Evolutionary conservation across 768 basidiomycete species (phyloP), one percentile per base, ranked within the genome.

Genomic region (Kwoniella bestiolae): DNA sequence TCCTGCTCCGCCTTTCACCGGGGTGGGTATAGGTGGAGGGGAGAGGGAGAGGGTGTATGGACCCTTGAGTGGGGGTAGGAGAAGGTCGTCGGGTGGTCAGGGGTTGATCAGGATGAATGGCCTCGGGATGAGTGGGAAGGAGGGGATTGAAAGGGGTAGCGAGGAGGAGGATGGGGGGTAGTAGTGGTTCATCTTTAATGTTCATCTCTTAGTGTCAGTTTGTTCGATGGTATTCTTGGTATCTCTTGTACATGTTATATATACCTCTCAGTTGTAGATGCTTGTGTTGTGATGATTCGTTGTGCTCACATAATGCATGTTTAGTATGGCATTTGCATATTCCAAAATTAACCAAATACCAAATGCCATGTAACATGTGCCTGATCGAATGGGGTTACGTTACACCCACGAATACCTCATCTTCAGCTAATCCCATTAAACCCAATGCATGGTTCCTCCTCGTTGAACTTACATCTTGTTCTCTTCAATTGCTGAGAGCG

Each of bases 101-200:
- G 29, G 35, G n/a, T 29, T 56, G 34, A 45, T 46, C 4, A 52
- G 62, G 25, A 56, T 56, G 55, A 44, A 41, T 28, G 29, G 55
- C 26, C 18, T 50, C 11, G 49, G 38, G 60, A 29, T 61, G 50
- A 34, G 31, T 44, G 49, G 51, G 29, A 23, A 25, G 55, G 46
- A 29, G 23, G 46, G 52, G 16, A 50, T 31, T 18, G 52, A 45
- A 23, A 61, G 49, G n/a, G 61, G 53, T 21, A 49, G 41, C 23
- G 62, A 63, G 11, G 62, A 63, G 16, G 62, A 63, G 21, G 62
- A 63, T 63, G 62, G 62, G 21, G 62, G 62, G 18, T 61, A 41
- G 21, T 55, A 14, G 52, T 32, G n/a, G n/a, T n/a, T n/a, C n/a
- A n/a, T n/a, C n/a, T n/a, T n/a, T n/a, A n/a, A n/a, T n/a, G n/a